Evolutionary conservation across 257 asterid species (phyloP).

Genomic region (Coffea eugenioides): DNA sequence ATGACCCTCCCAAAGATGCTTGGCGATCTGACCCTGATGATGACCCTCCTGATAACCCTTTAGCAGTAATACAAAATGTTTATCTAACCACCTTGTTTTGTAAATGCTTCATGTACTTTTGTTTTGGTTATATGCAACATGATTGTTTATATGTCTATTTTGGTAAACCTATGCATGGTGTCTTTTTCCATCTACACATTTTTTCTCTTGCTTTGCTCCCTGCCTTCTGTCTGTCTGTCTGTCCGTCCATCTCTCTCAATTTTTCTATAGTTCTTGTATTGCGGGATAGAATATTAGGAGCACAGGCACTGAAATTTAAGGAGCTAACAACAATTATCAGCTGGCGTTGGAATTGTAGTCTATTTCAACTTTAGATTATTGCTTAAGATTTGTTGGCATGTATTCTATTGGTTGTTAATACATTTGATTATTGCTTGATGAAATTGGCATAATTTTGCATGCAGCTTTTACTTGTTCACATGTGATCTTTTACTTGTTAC

Average conservation of each 20-base stretch:
- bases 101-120: neutral
- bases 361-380: too few species aligned
- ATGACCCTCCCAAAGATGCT: neutral
- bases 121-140: neutral
- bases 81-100: neutral
- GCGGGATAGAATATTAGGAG: neutral
- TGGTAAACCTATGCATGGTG: neutral
- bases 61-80: slow-evolving; percentile 2
- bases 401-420: neutral
- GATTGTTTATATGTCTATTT: neutral
- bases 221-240: neutral
- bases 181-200: too few species aligned
- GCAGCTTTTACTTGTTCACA: neutral
- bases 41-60: slow-evolving; percentile 1
- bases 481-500: neutral
- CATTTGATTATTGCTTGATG: neutral
- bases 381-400: neutral
- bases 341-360: neutral
- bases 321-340: neutral
- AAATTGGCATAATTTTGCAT: neutral
- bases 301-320: neutral
- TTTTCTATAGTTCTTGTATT: neutral
- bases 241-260: neutral
- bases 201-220: neutral
- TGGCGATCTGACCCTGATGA: neutral